Evolutionary conservation across 495 filamentous ascomycete genomes (phyloP).

Genomic region (Daldinia decipiens): DNA sequence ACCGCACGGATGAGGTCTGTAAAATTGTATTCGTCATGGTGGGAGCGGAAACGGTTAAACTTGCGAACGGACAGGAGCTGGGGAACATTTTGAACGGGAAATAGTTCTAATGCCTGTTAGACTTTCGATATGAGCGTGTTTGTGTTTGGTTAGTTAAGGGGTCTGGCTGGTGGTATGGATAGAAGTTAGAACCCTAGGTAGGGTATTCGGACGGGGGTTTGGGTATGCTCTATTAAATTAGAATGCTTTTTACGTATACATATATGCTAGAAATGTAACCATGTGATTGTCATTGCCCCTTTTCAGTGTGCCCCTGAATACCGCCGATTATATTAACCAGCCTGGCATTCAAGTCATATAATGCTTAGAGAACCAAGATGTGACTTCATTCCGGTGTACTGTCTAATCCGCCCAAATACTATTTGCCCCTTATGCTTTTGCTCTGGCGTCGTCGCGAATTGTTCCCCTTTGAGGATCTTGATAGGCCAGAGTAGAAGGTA

Average conservation of each 20-base stretch:
- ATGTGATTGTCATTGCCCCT: too few relatives aligned
- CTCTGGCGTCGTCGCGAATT: conserved; percentile 33
- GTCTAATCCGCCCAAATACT: conserved; percentile 47
- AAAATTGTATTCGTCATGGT: conserved; percentile 48
- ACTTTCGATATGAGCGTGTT: too few relatives aligned
- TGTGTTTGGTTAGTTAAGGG: too few relatives aligned
- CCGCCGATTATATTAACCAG: too few relatives aligned
- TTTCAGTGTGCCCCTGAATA: too few relatives aligned
- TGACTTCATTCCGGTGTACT: conserved; percentile 50
- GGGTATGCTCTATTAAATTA: too few relatives aligned
- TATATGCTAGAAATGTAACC: too few relatives aligned
- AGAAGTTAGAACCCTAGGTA: neutral
- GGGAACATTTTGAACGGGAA: conserved; percentile 39
- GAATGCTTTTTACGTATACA: too few relatives aligned
- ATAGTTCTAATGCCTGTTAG: neutral
- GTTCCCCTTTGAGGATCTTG: conserved; percentile 40
- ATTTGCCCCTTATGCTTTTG: conserved; percentile 26
- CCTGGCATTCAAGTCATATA: conserved; percentile 19
- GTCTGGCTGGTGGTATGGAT: too few relatives aligned
- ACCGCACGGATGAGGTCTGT: conserved; percentile 47
- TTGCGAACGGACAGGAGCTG: conserved; percentile 45
- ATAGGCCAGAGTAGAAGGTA: conserved; percentile 49
- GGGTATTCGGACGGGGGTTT: too few relatives aligned
- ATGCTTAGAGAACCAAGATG: conserved; percentile 42
- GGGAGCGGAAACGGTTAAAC: conserved; percentile 42